Base-by-base conservation (phyloP, 805 yeast species). In the Schizosaccharomyces osmophilus region DNA sequence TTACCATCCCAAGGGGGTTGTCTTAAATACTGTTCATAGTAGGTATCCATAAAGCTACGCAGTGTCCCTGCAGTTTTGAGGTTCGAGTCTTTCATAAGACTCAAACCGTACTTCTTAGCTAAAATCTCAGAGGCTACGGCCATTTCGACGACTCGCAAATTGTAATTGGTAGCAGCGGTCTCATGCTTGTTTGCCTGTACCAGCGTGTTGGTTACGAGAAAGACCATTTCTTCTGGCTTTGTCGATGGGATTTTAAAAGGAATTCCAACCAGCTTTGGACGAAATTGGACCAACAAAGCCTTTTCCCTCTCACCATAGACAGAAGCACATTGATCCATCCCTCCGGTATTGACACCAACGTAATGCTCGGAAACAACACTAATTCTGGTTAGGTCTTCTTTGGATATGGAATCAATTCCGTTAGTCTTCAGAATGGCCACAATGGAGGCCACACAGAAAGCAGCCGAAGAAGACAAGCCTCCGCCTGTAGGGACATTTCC, bases 321-420 rank as follows among this genome's bases (percentile, higher is more conserved):
- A 0, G 84, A 79, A 2, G 87, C 88, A 59, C 83, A 77, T 71
- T 83, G 88, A 68, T 83, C 88, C 84, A 83, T 79, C 48, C 88
- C 87, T n/a, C 88, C 89, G 43, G 83, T 80, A 68, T 81, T 83
- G 61, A 83, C 84, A 43, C 88, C 88, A 45, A 83, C 80, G 61
- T 79, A 79, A 70, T 82, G 85, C 68, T 83, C 88, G 48, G 82
- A 79, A 4, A 78, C 79, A 54, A 80, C 82, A 5, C 87, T 81
- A 61, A 83, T 79, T 61, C 72, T 70, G 22, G 83, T 80, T 63
- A 83, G 73, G 62, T 76, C 81, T 17, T 75, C 68, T 67, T 81
- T 81, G 62, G 78, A 64, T 48, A 82, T 70, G 9, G 66, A 63
- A n/a, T 19, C 41, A 11, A 31, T 43, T 22, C 61, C 61, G 19